A percentile compares a stretch with the other conserved stretches of the same genome.
Evolutionary conservation across 805 yeast genomes (phyloP).

Genomic region (Priceomyces melissophilus): DNA sequence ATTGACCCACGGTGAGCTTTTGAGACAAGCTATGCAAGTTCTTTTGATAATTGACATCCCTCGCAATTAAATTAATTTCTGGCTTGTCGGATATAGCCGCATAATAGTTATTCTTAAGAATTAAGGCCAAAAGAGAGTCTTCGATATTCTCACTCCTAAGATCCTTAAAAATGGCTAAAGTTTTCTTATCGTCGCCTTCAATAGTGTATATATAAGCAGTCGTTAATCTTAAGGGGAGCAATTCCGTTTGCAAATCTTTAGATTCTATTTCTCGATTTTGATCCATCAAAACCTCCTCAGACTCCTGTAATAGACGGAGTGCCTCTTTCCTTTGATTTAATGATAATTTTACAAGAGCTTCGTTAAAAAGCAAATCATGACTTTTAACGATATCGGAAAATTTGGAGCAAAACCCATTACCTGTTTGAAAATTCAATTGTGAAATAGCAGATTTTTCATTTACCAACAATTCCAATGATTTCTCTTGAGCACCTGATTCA

Average conservation of each 20-base stretch:
- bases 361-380: slow-evolving; percentile 62
- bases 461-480: slow-evolving; percentile 49
- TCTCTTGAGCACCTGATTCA: slow-evolving; percentile 35
- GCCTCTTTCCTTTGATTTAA: slow-evolving; percentile 39
- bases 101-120: slow-evolving; percentile 44
- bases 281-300: slow-evolving; percentile 39
- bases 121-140: slow-evolving; percentile 39
- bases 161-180: slow-evolving; percentile 34
- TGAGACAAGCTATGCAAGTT: slow-evolving; percentile 30
- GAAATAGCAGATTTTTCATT: slow-evolving; percentile 70
- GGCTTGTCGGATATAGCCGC: slow-evolving; percentile 20
- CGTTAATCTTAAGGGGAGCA: slow-evolving; percentile 60
- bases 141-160: slow-evolving; percentile 26
- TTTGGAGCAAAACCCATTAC: not conserved
- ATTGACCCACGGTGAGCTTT: slow-evolving; percentile 36
- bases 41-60: slow-evolving; percentile 34
- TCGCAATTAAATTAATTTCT: slow-evolving; percentile 28
- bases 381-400: slow-evolving; percentile 8
- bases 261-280: slow-evolving; percentile 38
- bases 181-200: slow-evolving; percentile 29
- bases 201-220: slow-evolving; percentile 51
- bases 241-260: slow-evolving; percentile 43
- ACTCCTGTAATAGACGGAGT: slow-evolving; percentile 41
- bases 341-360: slow-evolving; percentile 48
- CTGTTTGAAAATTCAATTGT: slow-evolving; percentile 32